phyloP scores from a whole-genome alignment of 257 asterid genomes.

The Rhazya stricta region DNA sequence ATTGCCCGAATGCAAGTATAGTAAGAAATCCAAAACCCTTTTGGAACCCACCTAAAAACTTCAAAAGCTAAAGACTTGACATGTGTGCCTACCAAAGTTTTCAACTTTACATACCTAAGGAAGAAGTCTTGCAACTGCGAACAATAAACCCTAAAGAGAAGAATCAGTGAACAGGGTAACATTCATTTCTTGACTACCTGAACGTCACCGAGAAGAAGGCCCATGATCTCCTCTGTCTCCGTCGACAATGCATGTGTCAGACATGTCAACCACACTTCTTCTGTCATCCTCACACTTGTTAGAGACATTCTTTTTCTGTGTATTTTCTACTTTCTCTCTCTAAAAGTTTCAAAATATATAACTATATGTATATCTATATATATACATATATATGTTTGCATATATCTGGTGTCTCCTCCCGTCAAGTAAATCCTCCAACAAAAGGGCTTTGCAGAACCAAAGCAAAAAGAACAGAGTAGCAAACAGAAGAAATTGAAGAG shows the following conservation, averaged over 20 bases:
- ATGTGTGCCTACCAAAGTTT: constrained; percentile 5
- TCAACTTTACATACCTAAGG: constrained; percentile 6
- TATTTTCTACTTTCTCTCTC: constrained; percentile 7
- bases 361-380: background rate
- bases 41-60: background rate
- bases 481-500: constrained; percentile 5
- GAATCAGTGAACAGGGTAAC: background rate
- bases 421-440: no score
- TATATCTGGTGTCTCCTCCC: background rate
- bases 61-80: background rate
- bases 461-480: background rate
- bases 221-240: constrained; percentile 99
- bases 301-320: constrained; percentile 56
- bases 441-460: constrained; percentile 12
- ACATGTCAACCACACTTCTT: constrained; percentile 98
- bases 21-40: background rate
- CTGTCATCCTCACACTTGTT: constrained; percentile 90
- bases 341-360: background rate
- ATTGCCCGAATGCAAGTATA: background rate
- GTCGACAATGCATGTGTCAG: constrained; percentile 99
- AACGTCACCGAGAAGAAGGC: constrained; percentile 95
- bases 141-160: constrained; percentile 11
- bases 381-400: constrained; percentile 4
- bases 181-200: constrained; percentile 41
- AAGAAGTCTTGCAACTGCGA: background rate